A percentile compares a stretch with the other conserved stretches of the same genome.
Evolutionary conservation across 768 basidiomycete species (phyloP).

Genomic region (Lentinula edodes): DNA sequence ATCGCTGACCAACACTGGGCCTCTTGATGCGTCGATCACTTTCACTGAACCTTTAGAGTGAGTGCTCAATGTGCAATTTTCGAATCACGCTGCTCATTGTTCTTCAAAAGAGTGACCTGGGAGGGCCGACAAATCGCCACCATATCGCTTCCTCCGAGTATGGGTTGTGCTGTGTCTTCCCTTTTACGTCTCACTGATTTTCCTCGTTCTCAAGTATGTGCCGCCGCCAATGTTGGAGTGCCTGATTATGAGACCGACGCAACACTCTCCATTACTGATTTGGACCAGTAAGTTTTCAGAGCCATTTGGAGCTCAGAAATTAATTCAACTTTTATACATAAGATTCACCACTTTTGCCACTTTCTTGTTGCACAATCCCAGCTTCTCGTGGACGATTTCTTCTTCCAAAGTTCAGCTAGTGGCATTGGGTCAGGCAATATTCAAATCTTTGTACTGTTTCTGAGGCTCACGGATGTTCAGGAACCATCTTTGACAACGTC

Average conservation of each 20-base stretch:
- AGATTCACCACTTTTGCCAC: constrained; percentile 66
- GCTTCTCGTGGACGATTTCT: constrained; percentile 68
- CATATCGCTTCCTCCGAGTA: constrained; percentile 57
- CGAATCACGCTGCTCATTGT: background rate
- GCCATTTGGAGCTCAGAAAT: no score
- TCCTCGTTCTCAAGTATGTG: constrained; percentile 43
- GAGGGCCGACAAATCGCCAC: constrained; percentile 57
- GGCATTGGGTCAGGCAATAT: constrained; percentile 32
- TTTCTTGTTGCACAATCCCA: constrained; percentile 56
- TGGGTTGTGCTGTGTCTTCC: constrained; percentile 7
- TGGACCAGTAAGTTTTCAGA: constrained; percentile 32
- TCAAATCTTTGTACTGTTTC: background rate
- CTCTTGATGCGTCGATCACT: constrained; percentile 63
- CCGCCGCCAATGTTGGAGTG: constrained; percentile 60
- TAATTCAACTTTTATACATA: background rate
- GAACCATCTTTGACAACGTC: constrained; percentile 64
- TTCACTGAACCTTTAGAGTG: constrained; percentile 59
- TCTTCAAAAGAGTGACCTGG: constrained; percentile 49
- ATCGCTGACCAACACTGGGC: constrained; percentile 57
- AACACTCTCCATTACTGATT: constrained; percentile 50
- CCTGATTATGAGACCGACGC: constrained; percentile 55
- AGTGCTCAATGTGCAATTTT: constrained; percentile 14
- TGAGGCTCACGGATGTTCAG: constrained; percentile 13
- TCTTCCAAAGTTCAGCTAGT: constrained; percentile 56
- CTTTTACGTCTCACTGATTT: background rate